Conservation (phyloP, 108 stramenopile species). For the Aurantiochytrium sp. region DNA sequence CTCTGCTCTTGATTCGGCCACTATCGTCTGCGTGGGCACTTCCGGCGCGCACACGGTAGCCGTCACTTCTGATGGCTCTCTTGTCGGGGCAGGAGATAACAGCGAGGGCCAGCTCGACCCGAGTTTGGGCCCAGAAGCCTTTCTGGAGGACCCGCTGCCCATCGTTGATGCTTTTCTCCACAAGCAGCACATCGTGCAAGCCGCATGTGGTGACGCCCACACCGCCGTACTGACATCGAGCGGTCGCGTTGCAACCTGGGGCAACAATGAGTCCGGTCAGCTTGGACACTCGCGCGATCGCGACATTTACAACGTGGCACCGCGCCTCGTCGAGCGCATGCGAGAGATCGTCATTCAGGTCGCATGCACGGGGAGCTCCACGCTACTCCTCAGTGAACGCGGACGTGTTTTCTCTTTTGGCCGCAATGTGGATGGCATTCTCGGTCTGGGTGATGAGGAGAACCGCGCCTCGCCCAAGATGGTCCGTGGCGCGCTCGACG, state of each 20-base stretch:
- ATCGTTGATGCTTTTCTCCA: conserved; percentile 13
- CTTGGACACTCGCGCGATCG: conserved; percentile 36
- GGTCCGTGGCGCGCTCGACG: not conserved
- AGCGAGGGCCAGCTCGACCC: conserved; percentile 40
- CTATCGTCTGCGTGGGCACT: not conserved
- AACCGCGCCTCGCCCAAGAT: not conserved
- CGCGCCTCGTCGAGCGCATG: conserved; percentile 16
- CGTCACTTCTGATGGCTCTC: conserved; percentile 31
- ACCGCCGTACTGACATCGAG: conserved; percentile 30
- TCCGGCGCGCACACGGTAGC: conserved; percentile 36
- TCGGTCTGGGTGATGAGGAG: not conserved
- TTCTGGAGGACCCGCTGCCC: not conserved
- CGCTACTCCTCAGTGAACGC: conserved; percentile 29
- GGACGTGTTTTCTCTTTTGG: conserved; percentile 33
- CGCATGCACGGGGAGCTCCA: conserved; percentile 46
- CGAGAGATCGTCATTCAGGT: not conserved
- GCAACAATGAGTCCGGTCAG: conserved; percentile 40
- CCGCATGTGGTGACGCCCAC: conserved; percentile 37
- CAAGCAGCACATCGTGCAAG: conserved; percentile 29
- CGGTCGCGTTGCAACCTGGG: conserved; percentile 34
- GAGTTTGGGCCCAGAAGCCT: not conserved
- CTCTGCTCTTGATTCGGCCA: not conserved
- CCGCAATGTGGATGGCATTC: not conserved
- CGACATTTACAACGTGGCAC: conserved; percentile 17
- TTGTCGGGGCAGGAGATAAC: conserved; percentile 35